Conservation (phyloP, 2,329 filamentous ascomycete species). For the Canariomyces notabilis region DNA sequence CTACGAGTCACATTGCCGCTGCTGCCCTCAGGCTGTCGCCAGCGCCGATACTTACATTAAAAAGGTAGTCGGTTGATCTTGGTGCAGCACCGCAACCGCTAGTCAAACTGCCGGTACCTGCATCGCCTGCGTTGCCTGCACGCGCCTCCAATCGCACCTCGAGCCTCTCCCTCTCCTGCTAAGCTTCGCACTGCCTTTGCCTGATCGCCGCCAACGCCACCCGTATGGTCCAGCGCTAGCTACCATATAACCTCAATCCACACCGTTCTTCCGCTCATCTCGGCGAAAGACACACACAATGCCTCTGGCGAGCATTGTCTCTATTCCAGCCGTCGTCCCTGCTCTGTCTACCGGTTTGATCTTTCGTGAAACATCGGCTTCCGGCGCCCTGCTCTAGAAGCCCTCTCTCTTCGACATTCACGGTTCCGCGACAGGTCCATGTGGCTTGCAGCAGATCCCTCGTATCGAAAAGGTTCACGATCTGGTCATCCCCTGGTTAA, state of each 20-base stretch:
- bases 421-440: constrained; percentile 35
- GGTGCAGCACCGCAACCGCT: constrained; percentile 20
- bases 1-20: constrained; percentile 22
- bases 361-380: constrained; percentile 48
- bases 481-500: constrained; percentile 29
- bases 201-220: constrained; percentile 9
- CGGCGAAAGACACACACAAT: constrained; percentile 42
- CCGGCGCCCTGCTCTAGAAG: constrained; percentile 40
- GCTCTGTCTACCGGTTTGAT: constrained; percentile 56
- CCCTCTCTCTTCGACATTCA: constrained; percentile 39
- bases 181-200: constrained; percentile 5
- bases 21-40: constrained; percentile 15
- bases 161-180: constrained; percentile 15
- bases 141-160: constrained; percentile 14
- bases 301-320: constrained; percentile 50
- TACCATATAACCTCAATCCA: constrained; percentile 29
- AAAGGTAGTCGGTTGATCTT: constrained; percentile 13
- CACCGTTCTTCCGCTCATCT: constrained; percentile 27
- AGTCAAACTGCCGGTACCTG: constrained; percentile 20
- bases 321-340: constrained; percentile 59
- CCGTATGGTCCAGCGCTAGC: constrained; percentile 30
- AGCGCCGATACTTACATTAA: constrained; percentile 17
- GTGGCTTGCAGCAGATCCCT: constrained; percentile 41
- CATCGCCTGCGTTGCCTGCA: constrained; percentile 10
- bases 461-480: constrained; percentile 40